A percentile compares a stretch with the other conserved stretches of the same genome.
These are phyloP conservation scores for Tuber magnatum DNA, from an alignment of 495 filamentous ascomycete species.

Conservation along the genomic window DNA sequence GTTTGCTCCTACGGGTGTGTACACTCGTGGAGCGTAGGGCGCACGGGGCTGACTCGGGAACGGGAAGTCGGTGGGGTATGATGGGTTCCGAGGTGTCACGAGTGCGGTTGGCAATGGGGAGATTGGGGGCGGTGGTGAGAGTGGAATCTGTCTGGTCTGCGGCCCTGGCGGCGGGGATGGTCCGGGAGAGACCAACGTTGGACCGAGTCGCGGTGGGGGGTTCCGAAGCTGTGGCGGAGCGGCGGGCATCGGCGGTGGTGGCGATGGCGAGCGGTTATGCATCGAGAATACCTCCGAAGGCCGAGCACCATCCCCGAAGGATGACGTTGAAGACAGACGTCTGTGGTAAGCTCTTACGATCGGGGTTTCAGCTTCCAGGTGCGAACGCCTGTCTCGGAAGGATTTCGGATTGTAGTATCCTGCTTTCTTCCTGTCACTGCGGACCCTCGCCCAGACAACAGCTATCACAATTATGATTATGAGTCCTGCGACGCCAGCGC, in stretches of 20 bases:
- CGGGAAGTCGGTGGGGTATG: constrained; percentile 10
- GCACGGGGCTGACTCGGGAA: neutral
- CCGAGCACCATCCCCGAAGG: constrained; percentile 32
- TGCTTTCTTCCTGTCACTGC: constrained; percentile 30
- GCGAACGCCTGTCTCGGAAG: constrained; percentile 34
- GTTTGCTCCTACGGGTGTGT: constrained; percentile 23
- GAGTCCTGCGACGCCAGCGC: constrained; percentile 32
- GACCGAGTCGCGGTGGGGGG: constrained; percentile 17
- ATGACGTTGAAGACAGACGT: constrained; percentile 31
- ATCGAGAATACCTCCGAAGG: constrained; percentile 11
- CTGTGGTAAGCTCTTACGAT: constrained; percentile 24
- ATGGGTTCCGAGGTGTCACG: constrained; percentile 16
- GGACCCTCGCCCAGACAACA: constrained; percentile 35
- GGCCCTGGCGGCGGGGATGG: constrained; percentile 2
- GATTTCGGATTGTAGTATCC: constrained; percentile 31
- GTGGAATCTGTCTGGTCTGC: constrained; percentile 8
- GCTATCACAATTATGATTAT: constrained; percentile 29
- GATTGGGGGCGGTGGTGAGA: constrained; percentile 15
- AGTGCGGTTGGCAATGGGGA: constrained; percentile 15
- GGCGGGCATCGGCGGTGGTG: constrained; percentile 25
- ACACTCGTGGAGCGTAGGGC: constrained; percentile 21
- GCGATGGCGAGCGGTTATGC: constrained; percentile 20
- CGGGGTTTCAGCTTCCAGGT: constrained; percentile 27
- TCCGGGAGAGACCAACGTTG: neutral
- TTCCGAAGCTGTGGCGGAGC: constrained; percentile 18